Evolutionary conservation across 371 early-diverging fungal genomes (phyloP).

Genomic region (Mortierella sp.): DNA sequence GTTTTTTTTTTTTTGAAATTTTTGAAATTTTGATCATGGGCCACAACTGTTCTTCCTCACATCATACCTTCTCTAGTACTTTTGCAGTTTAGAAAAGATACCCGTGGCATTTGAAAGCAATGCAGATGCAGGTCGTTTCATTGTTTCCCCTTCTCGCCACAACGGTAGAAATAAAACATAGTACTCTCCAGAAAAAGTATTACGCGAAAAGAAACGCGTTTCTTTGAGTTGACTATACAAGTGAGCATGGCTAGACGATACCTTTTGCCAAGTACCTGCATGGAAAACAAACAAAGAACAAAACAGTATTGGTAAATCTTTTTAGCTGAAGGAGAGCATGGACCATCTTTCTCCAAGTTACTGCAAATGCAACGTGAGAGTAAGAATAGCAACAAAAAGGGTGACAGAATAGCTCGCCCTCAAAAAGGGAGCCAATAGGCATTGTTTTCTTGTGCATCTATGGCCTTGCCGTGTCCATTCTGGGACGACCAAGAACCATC

Average conservation of each 20-base stretch:
- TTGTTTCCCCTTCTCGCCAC: not conserved
- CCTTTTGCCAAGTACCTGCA: not conserved
- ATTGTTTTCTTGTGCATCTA: not conserved
- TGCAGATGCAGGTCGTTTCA: not conserved
- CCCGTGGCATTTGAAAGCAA: not conserved
- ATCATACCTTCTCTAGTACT: not conserved
- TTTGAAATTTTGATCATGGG: not conserved
- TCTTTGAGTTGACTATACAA: too few species aligned
- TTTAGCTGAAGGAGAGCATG: not conserved
- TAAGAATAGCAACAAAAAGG: not conserved
- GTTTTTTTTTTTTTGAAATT: not conserved
- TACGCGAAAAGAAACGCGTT: not conserved
- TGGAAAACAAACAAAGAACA: not conserved
- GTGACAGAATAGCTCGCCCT: not conserved
- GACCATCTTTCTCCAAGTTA: not conserved
- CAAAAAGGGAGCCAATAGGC: not conserved
- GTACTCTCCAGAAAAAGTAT: not conserved
- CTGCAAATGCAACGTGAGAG: not conserved
- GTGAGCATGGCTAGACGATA: not conserved
- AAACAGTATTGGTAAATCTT: not conserved
- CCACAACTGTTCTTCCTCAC: not conserved
- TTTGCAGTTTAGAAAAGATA: not conserved
- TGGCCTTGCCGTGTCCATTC: not conserved
- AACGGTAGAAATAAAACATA: not conserved
- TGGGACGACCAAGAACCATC: not conserved